Evolutionary conservation across 2,329 filamentous ascomycete genomes (phyloP).

Genomic region (Rosellinia necatrix): DNA sequence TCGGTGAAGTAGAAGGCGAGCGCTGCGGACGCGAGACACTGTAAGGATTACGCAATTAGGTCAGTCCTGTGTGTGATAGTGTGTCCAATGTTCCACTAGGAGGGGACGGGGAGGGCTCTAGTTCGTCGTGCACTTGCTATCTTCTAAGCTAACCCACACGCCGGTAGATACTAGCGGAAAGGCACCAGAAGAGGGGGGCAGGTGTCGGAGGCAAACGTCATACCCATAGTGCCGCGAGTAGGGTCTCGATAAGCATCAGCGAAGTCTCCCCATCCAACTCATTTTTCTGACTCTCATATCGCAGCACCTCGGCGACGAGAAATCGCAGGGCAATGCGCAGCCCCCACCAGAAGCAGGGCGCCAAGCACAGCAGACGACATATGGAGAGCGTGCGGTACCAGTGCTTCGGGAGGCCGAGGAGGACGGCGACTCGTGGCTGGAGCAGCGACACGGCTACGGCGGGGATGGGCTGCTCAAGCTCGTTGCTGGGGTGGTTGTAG

Average conservation of each 20-base stretch:
- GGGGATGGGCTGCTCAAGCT: slow-evolving; percentile 13
- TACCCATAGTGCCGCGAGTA: slow-evolving; percentile 28
- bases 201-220: neutral
- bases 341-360: slow-evolving; percentile 74
- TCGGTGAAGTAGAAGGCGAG: slow-evolving; percentile 84
- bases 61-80: neutral
- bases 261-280: slow-evolving; percentile 50
- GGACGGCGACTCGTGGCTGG: slow-evolving; percentile 78
- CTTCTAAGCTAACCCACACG: too few relatives aligned
- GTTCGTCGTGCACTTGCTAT: too few relatives aligned
- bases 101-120: too few relatives aligned
- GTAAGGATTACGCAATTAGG: slow-evolving; percentile 5
- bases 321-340: slow-evolving; percentile 71
- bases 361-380: slow-evolving; percentile 72
- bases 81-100: too few relatives aligned
- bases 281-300: slow-evolving; percentile 37
- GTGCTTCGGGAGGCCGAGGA: slow-evolving; percentile 71
- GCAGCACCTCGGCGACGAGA: slow-evolving; percentile 62
- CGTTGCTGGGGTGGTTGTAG: neutral
- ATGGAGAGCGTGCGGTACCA: slow-evolving; percentile 77
- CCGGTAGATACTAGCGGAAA: neutral
- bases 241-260: slow-evolving; percentile 59
- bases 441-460: slow-evolving; percentile 52
- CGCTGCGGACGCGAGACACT: slow-evolving; percentile 79
- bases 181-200: neutral